Conservation (phyloP, 257 asterid genomes). For the Primulina eburnea region DNA sequence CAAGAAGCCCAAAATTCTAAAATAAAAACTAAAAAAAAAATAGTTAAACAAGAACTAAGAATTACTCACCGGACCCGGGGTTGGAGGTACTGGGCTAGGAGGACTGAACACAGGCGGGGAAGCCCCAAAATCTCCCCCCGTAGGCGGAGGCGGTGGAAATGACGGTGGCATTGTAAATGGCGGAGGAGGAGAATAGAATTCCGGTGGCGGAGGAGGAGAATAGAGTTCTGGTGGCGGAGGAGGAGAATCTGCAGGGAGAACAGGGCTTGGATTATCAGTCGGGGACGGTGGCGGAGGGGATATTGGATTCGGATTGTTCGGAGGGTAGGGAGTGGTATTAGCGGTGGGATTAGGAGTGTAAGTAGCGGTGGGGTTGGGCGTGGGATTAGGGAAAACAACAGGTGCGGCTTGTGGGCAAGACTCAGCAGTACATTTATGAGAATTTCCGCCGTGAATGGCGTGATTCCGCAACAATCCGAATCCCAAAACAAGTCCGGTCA, state of each 20-base stretch:
- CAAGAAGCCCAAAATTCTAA: constrained; percentile 3
- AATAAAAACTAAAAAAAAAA: constrained; percentile 10
- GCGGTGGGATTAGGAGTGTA: neutral
- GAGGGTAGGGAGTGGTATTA: neutral
- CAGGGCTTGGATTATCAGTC: constrained; percentile 22
- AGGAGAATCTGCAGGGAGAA: constrained; percentile 1
- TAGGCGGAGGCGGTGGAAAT: constrained; percentile 8
- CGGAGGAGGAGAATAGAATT: neutral
- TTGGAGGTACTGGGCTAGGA: constrained; percentile 48
- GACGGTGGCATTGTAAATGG: constrained; percentile 4
- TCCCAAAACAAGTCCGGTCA: constrained; percentile 64
- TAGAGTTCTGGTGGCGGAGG: neutral
- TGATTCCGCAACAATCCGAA: constrained; percentile 44
- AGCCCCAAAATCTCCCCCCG: constrained; percentile 26
- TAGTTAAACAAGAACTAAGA: constrained; percentile 29
- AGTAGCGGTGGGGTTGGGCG: constrained; percentile 22
- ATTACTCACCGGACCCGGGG: constrained; percentile 67
- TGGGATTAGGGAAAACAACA: constrained; percentile 23
- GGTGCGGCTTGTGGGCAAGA: constrained; percentile 53
- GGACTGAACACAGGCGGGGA: constrained; percentile 65
- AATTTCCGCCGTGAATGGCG: constrained; percentile 22
- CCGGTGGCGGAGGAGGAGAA: neutral
- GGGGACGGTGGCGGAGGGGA: neutral
- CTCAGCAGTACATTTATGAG: constrained; percentile 39
- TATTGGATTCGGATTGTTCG: constrained; percentile 21